These are phyloP conservation scores for Podospora didyma DNA, from an alignment of 495 filamentous ascomycete species.

Conservation along the genomic window DNA sequence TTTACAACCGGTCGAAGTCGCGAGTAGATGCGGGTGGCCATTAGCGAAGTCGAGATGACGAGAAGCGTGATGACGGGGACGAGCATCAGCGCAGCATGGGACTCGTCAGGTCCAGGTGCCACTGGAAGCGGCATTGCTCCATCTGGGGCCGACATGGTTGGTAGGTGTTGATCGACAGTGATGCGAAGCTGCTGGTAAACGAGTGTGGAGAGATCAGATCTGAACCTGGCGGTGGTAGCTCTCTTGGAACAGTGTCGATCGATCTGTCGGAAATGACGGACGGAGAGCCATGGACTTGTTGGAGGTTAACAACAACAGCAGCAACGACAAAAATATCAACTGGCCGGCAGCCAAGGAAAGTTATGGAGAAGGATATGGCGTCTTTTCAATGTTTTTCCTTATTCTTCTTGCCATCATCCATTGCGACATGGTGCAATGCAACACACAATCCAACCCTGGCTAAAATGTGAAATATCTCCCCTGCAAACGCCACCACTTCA, in stretches of 20 bases:
- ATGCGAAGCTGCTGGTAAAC: background rate
- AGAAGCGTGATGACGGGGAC: background rate
- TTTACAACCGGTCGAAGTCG: too few relatives aligned
- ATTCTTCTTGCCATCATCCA: background rate
- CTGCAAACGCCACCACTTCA: background rate
- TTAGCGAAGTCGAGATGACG: background rate
- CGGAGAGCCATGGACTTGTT: background rate
- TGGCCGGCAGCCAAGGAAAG: background rate
- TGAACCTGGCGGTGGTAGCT: conserved; percentile 2
- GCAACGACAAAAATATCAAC: background rate
- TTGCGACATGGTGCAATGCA: background rate
- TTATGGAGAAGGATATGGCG: conserved; percentile 2
- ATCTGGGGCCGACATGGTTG: conserved; percentile 1
- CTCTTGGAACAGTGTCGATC: conserved; percentile 1
- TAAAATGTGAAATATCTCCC: too few relatives aligned
- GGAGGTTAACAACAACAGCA: too few relatives aligned
- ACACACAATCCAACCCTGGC: background rate
- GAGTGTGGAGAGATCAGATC: conserved; percentile 6
- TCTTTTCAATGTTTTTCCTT: background rate
- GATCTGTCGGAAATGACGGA: background rate
- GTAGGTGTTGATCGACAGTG: background rate
- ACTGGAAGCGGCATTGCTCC: background rate
- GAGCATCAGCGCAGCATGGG: background rate
- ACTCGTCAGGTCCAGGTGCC: background rate
- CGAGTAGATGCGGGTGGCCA: too few relatives aligned